phyloP scores from a whole-genome alignment of 1,139 yeast species.

The Pneumocystis wakefieldiae region DNA sequence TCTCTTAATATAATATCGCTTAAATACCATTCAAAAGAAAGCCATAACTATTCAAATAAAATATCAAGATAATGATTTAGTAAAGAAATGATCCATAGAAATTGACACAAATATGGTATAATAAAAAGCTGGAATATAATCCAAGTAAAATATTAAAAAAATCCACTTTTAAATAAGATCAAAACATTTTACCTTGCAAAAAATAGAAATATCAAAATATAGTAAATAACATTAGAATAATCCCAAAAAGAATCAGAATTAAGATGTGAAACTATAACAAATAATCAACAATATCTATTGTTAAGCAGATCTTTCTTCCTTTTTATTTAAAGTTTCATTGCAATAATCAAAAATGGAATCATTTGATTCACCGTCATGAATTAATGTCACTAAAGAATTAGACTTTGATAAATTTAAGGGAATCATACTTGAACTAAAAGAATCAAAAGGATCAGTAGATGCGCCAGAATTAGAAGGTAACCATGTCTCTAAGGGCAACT shows the following conservation, averaged over 20 bases:
- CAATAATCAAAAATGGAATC: background rate
- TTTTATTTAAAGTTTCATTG: background rate
- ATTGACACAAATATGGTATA: background rate
- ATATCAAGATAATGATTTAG: background rate
- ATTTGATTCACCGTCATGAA: background rate
- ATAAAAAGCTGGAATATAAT: background rate
- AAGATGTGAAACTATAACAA: background rate
- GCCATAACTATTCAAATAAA: background rate
- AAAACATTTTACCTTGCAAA: background rate
- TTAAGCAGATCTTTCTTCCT: background rate
- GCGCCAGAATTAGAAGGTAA: background rate
- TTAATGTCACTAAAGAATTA: background rate
- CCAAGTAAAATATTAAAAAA: background rate
- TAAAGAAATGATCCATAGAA: background rate
- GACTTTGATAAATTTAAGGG: background rate
- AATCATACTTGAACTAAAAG: background rate
- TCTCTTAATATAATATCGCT: too few species aligned
- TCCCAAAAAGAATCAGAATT: background rate
- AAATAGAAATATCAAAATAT: background rate
- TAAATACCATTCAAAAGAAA: too few species aligned
- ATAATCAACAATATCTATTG: background rate
- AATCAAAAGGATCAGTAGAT: background rate
- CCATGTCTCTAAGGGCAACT: background rate
- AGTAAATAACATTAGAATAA: background rate
- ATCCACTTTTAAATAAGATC: background rate